Base-by-base conservation (phyloP, 2,329 filamentous ascomycete genomes). In the Fusarium nanum region DNA sequence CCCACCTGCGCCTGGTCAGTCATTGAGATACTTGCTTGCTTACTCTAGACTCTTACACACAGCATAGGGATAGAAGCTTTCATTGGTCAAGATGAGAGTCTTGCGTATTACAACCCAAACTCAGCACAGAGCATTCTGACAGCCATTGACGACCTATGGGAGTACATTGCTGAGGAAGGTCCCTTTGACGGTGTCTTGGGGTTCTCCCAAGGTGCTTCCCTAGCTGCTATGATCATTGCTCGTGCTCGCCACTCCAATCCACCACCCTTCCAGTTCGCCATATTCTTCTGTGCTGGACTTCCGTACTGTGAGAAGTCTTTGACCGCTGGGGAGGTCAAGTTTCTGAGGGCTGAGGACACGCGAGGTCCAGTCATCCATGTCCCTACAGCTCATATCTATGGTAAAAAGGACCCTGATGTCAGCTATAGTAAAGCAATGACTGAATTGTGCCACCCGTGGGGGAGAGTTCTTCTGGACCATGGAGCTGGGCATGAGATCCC, bases 401-500 rank as follows among this genome's bases (percentile, higher is more conserved):
- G 55, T 10, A 20, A 22, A 12, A 58, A 58, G 10, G 55, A 58
- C 23, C 55, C 55, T 6, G 55, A 58, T 42, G 55, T 58, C 7
- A 52, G 37, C n/a, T 44, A 44, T 27, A 28, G 34, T 18, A 53
- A 58, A 20, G 55, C 55, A 6, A 18, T 58, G 46, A 40, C 27
- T 30, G 55, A 44, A 9, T 32, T 58, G 22, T 58, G 55, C 37
- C 55, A 58, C 11, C 55, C 55, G 0, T 58, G 55, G 55, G 55
- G 55, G 7, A 53, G 37, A n/a, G 46, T 58, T 2, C 25, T 52
- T 27, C 12, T 58, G 46, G 55, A 58, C 9, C 55, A 58, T 34
- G 55, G 55, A 18, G 55, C 55, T 58, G 46, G 55, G 3, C 55
- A 58, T 53, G 55, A 53, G 16, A 53, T 58, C 8, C 55, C 55